These are phyloP conservation scores for Aristolochia contorta DNA, from an alignment of 164 flowering plant genomes.

Conservation along the genomic window DNA sequence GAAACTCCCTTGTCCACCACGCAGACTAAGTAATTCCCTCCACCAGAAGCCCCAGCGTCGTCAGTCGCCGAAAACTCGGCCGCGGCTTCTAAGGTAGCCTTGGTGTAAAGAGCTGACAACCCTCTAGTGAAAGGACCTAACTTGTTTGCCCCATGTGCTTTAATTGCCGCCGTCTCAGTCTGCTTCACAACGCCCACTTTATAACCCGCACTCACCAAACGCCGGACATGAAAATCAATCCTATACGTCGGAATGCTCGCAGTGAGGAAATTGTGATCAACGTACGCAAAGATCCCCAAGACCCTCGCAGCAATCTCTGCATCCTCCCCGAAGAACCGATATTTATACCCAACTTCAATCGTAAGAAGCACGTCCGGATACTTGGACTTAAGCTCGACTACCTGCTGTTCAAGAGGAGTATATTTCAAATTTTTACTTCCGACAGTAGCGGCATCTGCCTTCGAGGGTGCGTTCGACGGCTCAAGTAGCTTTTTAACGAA, in stretches of 20 bases:
- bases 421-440: constrained; percentile 22
- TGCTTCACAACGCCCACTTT: constrained; percentile 97
- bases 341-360: constrained; percentile 91
- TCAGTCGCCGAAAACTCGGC: constrained; percentile 23
- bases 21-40: constrained; percentile 58
- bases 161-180: constrained; percentile 88
- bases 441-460: neutral
- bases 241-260: constrained; percentile 91
- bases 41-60: constrained; percentile 54
- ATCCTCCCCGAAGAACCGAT: constrained; percentile 74
- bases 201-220: constrained; percentile 75
- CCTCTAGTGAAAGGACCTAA: constrained; percentile 70
- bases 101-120: constrained; percentile 86
- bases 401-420: constrained; percentile 89
- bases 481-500: constrained; percentile 58
- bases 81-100: constrained; percentile 88
- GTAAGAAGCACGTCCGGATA: constrained; percentile 81
- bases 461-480: constrained; percentile 15
- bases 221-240: constrained; percentile 68
- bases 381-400: constrained; percentile 51
- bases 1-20: constrained; percentile 48
- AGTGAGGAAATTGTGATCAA: constrained; percentile 72
- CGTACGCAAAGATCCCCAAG: constrained; percentile 67
- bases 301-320: constrained; percentile 76
- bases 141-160: constrained; percentile 60